These are phyloP conservation scores for Chrysoporthe puriensis DNA, from an alignment of 2,329 filamentous ascomycete genomes.

Conservation along the genomic window DNA sequence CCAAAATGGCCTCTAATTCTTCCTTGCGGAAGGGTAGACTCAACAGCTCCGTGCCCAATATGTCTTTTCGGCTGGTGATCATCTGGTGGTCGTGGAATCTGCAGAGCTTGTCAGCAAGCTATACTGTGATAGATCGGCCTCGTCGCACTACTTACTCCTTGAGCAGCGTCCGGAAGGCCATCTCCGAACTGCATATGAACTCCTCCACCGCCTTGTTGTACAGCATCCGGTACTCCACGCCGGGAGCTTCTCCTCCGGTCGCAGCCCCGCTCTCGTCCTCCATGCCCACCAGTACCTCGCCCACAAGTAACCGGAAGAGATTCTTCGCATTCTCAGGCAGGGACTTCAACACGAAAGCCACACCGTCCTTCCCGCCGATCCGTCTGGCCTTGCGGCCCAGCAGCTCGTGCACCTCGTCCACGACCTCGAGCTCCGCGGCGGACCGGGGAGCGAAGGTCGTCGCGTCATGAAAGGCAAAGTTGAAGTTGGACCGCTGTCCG, in stretches of 20 bases:
- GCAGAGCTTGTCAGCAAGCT: constrained; percentile 35
- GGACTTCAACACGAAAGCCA: constrained; percentile 86
- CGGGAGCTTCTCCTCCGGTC: constrained; percentile 59
- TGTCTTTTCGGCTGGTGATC: constrained; percentile 86
- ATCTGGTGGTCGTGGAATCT: constrained; percentile 98
- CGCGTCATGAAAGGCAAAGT: constrained; percentile 90
- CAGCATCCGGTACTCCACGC: constrained; percentile 86
- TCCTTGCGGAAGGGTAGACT: constrained; percentile 85
- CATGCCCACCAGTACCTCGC: constrained; percentile 76
- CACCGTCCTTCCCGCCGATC: constrained; percentile 86
- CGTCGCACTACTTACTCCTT: constrained; percentile 71
- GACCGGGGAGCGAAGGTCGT: constrained; percentile 81
- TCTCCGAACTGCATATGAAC: constrained; percentile 95
- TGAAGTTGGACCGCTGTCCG: constrained; percentile 77
- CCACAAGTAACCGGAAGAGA: constrained; percentile 82
- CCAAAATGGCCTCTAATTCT: constrained; percentile 85
- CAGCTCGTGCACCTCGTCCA: constrained; percentile 88
- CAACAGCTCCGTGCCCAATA: constrained; percentile 80
- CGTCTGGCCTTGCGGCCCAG: constrained; percentile 79
- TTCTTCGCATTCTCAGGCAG: constrained; percentile 90
- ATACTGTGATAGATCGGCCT: neutral
- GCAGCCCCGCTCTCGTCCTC: constrained; percentile 59
- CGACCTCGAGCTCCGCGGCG: constrained; percentile 74
- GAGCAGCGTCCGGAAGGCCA: constrained; percentile 89
- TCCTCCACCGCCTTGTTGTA: constrained; percentile 97